phyloP scores from a whole-genome alignment of 345 rosid species.

The Aquilaria sinensis region DNA sequence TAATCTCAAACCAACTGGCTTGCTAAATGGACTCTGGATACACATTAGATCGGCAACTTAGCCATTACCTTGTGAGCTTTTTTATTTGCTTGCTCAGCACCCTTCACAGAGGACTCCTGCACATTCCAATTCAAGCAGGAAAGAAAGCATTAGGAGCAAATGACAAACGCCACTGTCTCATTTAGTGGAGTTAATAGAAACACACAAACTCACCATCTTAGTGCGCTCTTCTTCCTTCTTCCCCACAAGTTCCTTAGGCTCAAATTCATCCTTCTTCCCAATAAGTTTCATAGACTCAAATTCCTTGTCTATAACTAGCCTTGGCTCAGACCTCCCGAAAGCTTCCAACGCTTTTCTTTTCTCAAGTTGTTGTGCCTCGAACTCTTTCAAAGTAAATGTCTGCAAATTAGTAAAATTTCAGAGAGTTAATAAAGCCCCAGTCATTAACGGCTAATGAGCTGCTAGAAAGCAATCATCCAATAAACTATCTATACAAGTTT shows the following conservation, averaged over 20 bases:
- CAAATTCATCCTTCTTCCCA: constrained; percentile 7
- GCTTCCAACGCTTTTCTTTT: constrained; percentile 2
- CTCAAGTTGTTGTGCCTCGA: not conserved
- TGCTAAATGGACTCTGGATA: too few relatives aligned
- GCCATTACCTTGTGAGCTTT: too few relatives aligned
- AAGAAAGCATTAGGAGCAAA: not conserved
- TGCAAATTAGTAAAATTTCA: not conserved
- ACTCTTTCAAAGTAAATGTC: constrained; percentile 14
- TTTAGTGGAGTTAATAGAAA: too few relatives aligned
- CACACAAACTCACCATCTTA: not conserved
- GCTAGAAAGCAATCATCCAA: not conserved
- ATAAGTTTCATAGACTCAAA: constrained; percentile 9
- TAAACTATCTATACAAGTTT: constrained; percentile 6
- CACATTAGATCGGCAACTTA: too few relatives aligned
- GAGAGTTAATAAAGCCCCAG: too few relatives aligned
- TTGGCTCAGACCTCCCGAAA: constrained; percentile 4
- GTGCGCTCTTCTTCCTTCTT: not conserved
- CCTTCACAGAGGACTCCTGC: too few relatives aligned
- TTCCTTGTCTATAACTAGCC: constrained; percentile 12
- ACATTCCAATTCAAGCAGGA: too few relatives aligned
- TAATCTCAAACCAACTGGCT: too few relatives aligned
- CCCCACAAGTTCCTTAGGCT: too few relatives aligned
- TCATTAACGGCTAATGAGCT: not conserved
- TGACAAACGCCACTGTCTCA: not conserved
- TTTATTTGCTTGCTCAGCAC: too few relatives aligned